phyloP scores from a whole-genome alignment of 192 early-diverging fungal genomes.

The Linnemannia zychae region DNA sequence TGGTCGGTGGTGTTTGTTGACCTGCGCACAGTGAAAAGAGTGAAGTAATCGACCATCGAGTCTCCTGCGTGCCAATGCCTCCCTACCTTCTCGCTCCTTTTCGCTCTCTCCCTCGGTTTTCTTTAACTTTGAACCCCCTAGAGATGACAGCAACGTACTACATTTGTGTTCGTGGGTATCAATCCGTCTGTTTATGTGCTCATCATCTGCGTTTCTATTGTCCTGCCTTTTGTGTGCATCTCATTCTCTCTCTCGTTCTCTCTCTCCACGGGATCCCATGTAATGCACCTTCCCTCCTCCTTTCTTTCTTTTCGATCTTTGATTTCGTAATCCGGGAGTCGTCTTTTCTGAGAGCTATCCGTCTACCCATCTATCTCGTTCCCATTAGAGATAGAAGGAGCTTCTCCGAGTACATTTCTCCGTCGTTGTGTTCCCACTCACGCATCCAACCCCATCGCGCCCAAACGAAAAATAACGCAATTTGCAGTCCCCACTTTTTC shows the following conservation, averaged over 20 bases:
- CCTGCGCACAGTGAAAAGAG: not conserved
- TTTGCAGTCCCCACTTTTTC: not conserved
- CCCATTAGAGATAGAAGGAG: not conserved
- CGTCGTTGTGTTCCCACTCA: not conserved
- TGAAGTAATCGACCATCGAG: conserved; percentile 3
- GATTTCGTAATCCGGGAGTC: not conserved
- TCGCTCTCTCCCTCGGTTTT: not conserved
- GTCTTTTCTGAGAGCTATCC: not conserved
- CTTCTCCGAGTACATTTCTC: not conserved
- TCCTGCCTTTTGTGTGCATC: not conserved
- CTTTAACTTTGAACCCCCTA: not conserved
- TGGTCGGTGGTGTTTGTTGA: not conserved
- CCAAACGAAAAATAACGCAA: not conserved
- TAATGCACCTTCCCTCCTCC: not conserved
- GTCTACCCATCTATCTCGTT: not conserved
- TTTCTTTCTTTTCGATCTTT: not conserved
- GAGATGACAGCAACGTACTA: not conserved
- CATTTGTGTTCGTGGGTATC: not conserved
- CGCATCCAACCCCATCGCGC: not conserved
- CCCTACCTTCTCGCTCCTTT: not conserved
- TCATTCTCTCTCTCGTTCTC: not conserved
- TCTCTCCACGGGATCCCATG: not conserved
- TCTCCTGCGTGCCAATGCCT: not conserved
- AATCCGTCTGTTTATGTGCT: not conserved
- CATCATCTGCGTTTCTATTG: not conserved